These are phyloP conservation scores for Nematocida sp. DNA, from an alignment of 371 early-diverging fungal genomes.

Conservation along the genomic window DNA sequence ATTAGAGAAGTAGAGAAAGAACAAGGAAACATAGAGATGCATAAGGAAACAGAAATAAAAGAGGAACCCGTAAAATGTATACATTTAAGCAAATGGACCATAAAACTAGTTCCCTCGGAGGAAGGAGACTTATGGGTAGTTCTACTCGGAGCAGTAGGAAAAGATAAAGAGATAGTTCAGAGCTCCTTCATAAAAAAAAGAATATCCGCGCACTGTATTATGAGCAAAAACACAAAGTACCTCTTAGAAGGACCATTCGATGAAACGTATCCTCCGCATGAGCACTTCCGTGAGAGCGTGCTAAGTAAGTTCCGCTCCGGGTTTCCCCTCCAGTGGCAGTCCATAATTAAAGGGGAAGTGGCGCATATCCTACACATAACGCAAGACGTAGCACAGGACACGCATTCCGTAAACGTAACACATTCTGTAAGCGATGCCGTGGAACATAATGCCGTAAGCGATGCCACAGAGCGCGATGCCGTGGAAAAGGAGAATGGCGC, in stretches of 20 bases:
- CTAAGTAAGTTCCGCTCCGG: conserved; percentile 20
- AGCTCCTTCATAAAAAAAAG: conserved; percentile 44
- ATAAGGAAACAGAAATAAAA: neutral
- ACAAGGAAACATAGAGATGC: neutral
- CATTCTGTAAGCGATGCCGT: too few species aligned
- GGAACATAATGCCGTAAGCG: too few species aligned
- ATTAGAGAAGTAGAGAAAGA: neutral
- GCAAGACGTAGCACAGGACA: too few species aligned
- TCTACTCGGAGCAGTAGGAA: conserved; percentile 23
- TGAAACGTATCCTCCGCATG: conserved; percentile 12
- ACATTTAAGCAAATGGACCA: conserved; percentile 41
- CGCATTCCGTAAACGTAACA: too few species aligned
- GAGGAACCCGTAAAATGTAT: too few species aligned
- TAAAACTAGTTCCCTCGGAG: conserved; percentile 15
- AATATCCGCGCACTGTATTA: neutral
- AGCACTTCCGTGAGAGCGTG: neutral
- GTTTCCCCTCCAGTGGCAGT: conserved; percentile 20
- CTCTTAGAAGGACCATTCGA: conserved; percentile 9
- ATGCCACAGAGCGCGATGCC: neutral
- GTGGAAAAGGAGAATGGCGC: neutral
- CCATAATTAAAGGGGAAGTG: conserved; percentile 8
- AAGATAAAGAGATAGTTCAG: conserved; percentile 14
- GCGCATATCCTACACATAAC: neutral
- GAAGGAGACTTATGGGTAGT: neutral
- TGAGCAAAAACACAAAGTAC: conserved; percentile 38